These are phyloP conservation scores for Aspergillus hancockii DNA, from an alignment of 495 filamentous ascomycete species.

Conservation along the genomic window DNA sequence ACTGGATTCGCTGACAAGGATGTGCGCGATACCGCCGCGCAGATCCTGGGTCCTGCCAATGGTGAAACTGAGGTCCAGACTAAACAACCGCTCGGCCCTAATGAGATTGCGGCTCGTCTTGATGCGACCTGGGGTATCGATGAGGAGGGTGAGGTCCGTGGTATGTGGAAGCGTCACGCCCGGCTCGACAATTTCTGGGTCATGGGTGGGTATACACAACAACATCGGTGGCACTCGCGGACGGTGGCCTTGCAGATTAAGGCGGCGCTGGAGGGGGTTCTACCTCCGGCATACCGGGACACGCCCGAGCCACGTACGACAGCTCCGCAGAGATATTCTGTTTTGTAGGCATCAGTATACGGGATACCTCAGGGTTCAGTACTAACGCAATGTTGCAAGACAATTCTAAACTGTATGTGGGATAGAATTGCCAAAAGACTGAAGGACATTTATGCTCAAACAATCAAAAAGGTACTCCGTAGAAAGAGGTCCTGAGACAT, in stretches of 20 bases:
- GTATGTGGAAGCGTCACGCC: conserved; percentile 36
- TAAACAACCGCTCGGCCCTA: conserved; percentile 10
- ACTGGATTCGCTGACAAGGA: conserved; percentile 36
- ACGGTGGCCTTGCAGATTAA: conserved; percentile 40
- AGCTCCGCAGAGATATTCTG: too few species aligned
- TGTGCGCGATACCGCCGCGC: conserved; percentile 21
- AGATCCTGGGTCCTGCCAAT: conserved; percentile 26
- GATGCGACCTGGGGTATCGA: conserved; percentile 42
- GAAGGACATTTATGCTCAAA: too few species aligned
- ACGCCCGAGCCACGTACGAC: too few species aligned
- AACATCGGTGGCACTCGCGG: conserved; percentile 34
- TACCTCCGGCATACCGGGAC: conserved; percentile 25
- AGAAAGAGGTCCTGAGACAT: too few species aligned
- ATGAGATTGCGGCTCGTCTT: conserved; percentile 31
- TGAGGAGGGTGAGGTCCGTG: conserved; percentile 39
- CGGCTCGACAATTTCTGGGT: conserved; percentile 38
- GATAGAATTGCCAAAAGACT: too few species aligned
- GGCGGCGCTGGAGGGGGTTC: conserved; percentile 25
- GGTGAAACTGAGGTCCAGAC: neutral
- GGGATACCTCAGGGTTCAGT: too few species aligned
- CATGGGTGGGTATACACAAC: conserved; percentile 37
- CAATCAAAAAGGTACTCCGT: too few species aligned
- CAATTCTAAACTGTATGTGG: too few species aligned
- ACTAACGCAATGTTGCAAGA: too few species aligned
- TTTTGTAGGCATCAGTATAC: too few species aligned